Conservation (phyloP, 2,329 filamentous ascomycete species). For the Pseudocercospora musae region DNA sequence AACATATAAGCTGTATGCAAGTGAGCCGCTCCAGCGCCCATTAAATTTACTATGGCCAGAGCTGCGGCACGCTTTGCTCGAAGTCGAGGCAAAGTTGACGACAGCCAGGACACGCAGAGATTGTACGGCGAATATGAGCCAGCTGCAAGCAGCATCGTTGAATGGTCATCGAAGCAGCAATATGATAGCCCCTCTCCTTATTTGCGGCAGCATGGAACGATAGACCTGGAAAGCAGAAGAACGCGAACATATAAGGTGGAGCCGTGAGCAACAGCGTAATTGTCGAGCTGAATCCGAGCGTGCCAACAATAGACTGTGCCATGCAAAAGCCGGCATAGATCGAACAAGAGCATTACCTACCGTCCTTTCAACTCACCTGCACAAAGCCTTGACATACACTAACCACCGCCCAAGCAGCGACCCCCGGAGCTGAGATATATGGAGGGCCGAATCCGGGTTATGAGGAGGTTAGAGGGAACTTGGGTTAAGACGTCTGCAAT, state of each 20-base stretch:
- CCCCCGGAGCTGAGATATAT: slow-evolving; percentile 39
- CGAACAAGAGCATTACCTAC: no score
- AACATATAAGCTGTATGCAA: neutral
- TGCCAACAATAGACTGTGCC: neutral
- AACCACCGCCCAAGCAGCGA: slow-evolving; percentile 33
- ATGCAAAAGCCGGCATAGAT: neutral
- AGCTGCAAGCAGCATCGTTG: neutral
- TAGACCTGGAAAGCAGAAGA: neutral
- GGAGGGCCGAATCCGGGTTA: slow-evolving; percentile 42
- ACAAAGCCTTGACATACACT: slow-evolving; percentile 35
- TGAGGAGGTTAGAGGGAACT: slow-evolving; percentile 42
- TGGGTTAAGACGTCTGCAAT: slow-evolving; percentile 29
- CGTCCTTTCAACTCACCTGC: no score
- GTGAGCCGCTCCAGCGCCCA: neutral
- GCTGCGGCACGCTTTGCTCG: neutral
- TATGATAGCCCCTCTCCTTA: neutral
- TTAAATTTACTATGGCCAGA: neutral
- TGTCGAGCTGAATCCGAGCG: neutral
- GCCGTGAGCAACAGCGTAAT: slow-evolving; percentile 45
- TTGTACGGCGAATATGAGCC: neutral
- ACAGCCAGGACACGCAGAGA: neutral
- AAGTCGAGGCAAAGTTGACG: neutral
- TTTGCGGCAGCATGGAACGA: neutral
- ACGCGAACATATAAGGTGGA: slow-evolving; percentile 58
- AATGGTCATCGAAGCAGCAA: neutral